Base-by-base conservation (phyloP, 192 early-diverging fungal species). In the Entophlyctis helioformis region DNA sequence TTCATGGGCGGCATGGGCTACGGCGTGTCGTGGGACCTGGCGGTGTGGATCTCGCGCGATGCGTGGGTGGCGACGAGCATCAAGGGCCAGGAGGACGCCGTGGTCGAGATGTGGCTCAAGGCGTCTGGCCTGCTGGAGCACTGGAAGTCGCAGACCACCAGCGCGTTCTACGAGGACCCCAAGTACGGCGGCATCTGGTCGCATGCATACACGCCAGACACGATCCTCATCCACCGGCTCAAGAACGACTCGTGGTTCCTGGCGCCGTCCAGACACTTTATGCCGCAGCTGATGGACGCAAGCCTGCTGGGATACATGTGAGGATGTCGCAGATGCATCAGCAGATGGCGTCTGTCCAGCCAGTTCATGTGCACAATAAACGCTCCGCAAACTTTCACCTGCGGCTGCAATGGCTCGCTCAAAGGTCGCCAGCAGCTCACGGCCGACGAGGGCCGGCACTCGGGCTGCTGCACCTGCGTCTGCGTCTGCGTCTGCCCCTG, bases 1-100 rank as follows among this genome's bases (percentile, higher is more conserved):
- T 60, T 60, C 53, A 44, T 55, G 41, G 49, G 48, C 10, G 59
- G 59, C 10, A 54, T 60, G 51, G 59, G 59, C 7, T 60, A 60
- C 35, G 53, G 18, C 15, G 9, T 60, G 23, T 60, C 59, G 5
- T 60, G 53, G 53, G 59, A 60, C 27, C 11, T 60, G 12, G 59
- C 50, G 2, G 7, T 8, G 19, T 60, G 43, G 41, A 50, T 55
- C 13, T 29, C 28, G 10, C 2, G 3, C 0, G 53, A 60, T 22
- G 26, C 46, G 26, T 4, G 11, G 29, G 48, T 31, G 25, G 40
- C 23, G 0, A 37, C 36, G 27, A 32, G 46, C 42, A 59, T 23
- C 13, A 16, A 47, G 4, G 49, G 57, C 9, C 57, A 59, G 36
- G 57, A 59, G 38, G 57, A 59, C 38, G 26, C 44, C 2, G 23